These are phyloP conservation scores for Ascochyta rabiei DNA, from an alignment of 2,329 filamentous ascomycete genomes.

Conservation along the genomic window DNA sequence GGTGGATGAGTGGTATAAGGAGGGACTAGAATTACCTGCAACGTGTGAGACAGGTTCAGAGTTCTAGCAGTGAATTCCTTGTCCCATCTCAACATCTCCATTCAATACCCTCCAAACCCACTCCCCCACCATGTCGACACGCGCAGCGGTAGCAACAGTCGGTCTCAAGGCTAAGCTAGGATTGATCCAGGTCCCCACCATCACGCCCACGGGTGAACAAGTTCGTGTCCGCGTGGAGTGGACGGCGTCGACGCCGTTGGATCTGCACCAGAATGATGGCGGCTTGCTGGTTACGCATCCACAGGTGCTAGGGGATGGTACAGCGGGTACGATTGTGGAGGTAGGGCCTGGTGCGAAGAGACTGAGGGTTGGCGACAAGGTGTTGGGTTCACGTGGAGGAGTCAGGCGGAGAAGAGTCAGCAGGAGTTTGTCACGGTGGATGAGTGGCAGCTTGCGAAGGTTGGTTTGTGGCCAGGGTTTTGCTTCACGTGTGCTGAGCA, in stretches of 20 bases:
- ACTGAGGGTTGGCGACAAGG: conserved; percentile 60
- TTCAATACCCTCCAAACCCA: not conserved
- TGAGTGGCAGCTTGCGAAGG: conserved; percentile 52
- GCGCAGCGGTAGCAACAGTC: conserved; percentile 51
- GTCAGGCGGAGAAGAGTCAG: conserved; percentile 57
- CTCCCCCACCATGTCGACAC: conserved; percentile 40
- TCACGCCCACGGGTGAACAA: conserved; percentile 50
- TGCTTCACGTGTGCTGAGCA: conserved; percentile 7
- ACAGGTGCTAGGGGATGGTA: conserved; percentile 58
- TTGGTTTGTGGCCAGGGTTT: not conserved
- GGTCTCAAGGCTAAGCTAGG: conserved; percentile 45
- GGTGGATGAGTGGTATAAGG: not conserved
- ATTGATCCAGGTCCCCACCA: conserved; percentile 45
- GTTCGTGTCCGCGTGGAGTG: conserved; percentile 62
- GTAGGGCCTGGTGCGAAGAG: conserved; percentile 54
- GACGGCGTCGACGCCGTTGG: conserved; percentile 66
- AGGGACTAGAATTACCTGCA: not conserved
- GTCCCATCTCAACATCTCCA: not conserved
- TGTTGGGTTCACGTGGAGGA: conserved; percentile 61
- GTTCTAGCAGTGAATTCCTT: too few relatives aligned
- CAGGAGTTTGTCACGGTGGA: conserved; percentile 63
- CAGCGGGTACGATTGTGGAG: conserved; percentile 60
- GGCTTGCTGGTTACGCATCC: conserved; percentile 61
- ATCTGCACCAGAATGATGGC: conserved; percentile 67
- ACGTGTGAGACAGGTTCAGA: not conserved